Evolutionary conservation across 1,284 basidiomycete genomes (phyloP), one percentile per base, ranked within the genome.

Genomic region (Cutaneotrichosporon dermatis): DNA sequence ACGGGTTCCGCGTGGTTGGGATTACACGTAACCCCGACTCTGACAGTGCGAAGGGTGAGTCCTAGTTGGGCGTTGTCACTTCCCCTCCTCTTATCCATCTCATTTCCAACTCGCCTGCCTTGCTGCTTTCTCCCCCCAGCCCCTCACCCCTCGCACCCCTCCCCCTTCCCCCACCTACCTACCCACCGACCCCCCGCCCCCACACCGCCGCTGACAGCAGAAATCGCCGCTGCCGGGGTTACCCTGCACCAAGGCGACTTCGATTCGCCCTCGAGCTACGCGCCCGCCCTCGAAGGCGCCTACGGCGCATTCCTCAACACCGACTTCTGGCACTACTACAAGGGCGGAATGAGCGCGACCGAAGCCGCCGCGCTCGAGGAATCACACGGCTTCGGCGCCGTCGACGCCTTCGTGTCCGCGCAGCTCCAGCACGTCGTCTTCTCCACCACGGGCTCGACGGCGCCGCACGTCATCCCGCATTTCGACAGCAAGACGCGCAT

Each of bases 401-500:
- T 57, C 7, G 46, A 57, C 25, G 34, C 10, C 25, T 10, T 25
- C 33, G 7, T 8, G n/a, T 4, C 5, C 11, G 41, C 42, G 5
- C 25, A 45, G 9, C 15, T 55, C 11, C 35, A 43, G 33, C 58
- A 55, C 48, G 12, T 59, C 7, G 54, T 55, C 11, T 59, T 25
- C 60, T 61, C n/a, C 53, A 39, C 15, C 52, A 57, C 25, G 25
- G 25, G 25, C 25, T 25, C 25, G 25, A 25, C 25, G 25, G 25
- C 25, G 3, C 25, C 25, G 25, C 40, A 45, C 39, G 33, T 56
- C 8, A n/a, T 53, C 4, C 36, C 43, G 12, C 39, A 53, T 39
- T 54, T 48, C 12, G 51, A 44, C n/a, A 8, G 34, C 35, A 54
- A 58, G 42, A 12, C 12, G 35, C 37, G 50, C 59, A 66, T 72